These are phyloP conservation scores for Huntiella moniliformis DNA, from an alignment of 2,329 filamentous ascomycete genomes.

Conservation along the genomic window DNA sequence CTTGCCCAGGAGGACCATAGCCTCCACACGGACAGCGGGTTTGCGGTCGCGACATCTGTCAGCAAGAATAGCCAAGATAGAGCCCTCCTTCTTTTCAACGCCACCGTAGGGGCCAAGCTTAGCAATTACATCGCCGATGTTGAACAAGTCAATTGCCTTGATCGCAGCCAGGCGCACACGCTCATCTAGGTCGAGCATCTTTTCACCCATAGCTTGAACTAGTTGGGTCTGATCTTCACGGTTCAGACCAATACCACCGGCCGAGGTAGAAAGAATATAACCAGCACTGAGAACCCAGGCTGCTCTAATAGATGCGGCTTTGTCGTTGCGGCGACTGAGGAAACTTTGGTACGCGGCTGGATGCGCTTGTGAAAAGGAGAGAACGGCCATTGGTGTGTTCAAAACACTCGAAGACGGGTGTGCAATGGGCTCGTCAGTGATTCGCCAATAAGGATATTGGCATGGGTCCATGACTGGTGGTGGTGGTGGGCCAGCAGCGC, in stretches of 20 bases:
- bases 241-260: slow-evolving; percentile 73
- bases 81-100: slow-evolving; percentile 56
- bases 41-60: slow-evolving; percentile 81
- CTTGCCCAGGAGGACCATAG: slow-evolving; percentile 65
- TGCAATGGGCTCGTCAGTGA: slow-evolving; percentile 37
- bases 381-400: slow-evolving; percentile 66
- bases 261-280: slow-evolving; percentile 76
- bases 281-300: slow-evolving; percentile 74
- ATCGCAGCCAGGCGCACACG: slow-evolving; percentile 82
- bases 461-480: slow-evolving; percentile 56
- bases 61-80: slow-evolving; percentile 62
- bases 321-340: slow-evolving; percentile 69
- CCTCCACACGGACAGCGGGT: slow-evolving; percentile 61
- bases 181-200: slow-evolving; percentile 76
- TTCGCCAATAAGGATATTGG: slow-evolving; percentile 60
- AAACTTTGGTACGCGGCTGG: slow-evolving; percentile 65
- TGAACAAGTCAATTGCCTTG: slow-evolving; percentile 62
- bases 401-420: slow-evolving; percentile 41
- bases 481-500: slow-evolving; percentile 69
- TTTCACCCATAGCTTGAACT: slow-evolving; percentile 55
- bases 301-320: slow-evolving; percentile 60
- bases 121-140: slow-evolving; percentile 59
- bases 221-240: slow-evolving; percentile 62
- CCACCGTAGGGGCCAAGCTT: slow-evolving; percentile 65
- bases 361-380: slow-evolving; percentile 76